Evolutionary conservation across 116 monocot species (phyloP).

Genomic region (Posidonia oceanica): DNA sequence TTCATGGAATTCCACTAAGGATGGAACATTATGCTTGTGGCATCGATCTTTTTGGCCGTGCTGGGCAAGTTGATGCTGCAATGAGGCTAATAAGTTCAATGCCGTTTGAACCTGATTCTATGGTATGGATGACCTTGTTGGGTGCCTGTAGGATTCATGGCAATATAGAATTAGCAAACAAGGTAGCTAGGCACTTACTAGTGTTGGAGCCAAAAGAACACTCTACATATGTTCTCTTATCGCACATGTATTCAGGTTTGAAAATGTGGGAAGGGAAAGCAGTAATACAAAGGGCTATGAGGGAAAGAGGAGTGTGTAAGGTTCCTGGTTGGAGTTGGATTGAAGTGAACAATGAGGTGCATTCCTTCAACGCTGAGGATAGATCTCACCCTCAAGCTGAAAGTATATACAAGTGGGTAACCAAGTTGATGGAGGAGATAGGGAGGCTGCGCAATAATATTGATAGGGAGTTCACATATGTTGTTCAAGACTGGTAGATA

Average conservation of each 20-base stretch:
- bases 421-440: constrained; percentile 24
- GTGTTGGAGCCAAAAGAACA: constrained; percentile 31
- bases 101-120: constrained; percentile 65
- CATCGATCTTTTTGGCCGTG: constrained; percentile 67
- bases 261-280: constrained; percentile 55
- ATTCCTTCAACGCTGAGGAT: constrained; percentile 77
- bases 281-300: constrained; percentile 49
- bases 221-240: constrained; percentile 55
- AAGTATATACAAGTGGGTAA: constrained; percentile 37
- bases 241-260: constrained; percentile 36
- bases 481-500: neutral
- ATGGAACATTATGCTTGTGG: constrained; percentile 90
- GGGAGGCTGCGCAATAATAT: constrained; percentile 6
- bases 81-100: constrained; percentile 40
- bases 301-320: constrained; percentile 47
- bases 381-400: constrained; percentile 33
- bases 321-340: constrained; percentile 89
- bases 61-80: constrained; percentile 46
- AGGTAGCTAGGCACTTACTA: constrained; percentile 27
- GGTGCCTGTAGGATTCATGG: constrained; percentile 64
- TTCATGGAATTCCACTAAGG: constrained; percentile 30
- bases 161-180: constrained; percentile 42
- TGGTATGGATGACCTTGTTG: constrained; percentile 62
- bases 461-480: neutral
- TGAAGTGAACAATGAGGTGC: constrained; percentile 40